These are phyloP conservation scores for Pythium coloratum DNA, from an alignment of 352 stramenopile genomes.

Conservation along the genomic window DNA sequence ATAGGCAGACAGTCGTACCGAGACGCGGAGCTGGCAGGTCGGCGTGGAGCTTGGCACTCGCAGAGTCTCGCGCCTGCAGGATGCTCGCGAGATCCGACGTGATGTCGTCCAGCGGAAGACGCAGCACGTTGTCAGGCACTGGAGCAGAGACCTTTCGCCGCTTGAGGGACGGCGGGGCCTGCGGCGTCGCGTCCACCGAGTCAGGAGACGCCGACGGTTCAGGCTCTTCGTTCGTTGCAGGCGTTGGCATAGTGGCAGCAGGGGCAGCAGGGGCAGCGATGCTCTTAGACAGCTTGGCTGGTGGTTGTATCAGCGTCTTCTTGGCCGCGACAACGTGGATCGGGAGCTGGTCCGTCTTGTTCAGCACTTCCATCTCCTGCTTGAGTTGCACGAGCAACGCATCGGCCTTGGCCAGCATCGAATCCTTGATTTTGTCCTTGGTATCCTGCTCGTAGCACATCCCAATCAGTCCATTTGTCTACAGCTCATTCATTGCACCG, in stretches of 20 bases:
- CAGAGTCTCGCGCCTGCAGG: conserved; percentile 36
- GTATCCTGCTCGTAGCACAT: conserved; percentile 32
- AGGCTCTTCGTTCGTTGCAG: not conserved
- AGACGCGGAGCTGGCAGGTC: conserved; percentile 15
- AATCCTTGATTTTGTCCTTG: conserved; percentile 53
- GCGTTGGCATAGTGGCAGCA: not conserved
- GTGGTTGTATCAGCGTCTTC: conserved; percentile 14
- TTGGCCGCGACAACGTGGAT: conserved; percentile 21
- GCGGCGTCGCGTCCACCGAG: conserved; percentile 8
- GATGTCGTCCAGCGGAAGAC: conserved; percentile 57
- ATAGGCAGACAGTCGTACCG: conserved; percentile 25
- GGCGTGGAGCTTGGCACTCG: conserved; percentile 23
- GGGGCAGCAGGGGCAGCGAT: not conserved
- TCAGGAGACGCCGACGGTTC: conserved; percentile 7
- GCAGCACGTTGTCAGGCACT: conserved; percentile 42
- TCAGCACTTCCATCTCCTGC: conserved; percentile 46
- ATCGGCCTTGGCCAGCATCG: conserved; percentile 52
- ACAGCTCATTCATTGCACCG: too few relatives aligned
- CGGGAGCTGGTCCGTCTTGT: conserved; percentile 28
- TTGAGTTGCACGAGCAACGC: conserved; percentile 47
- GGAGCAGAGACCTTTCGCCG: conserved; percentile 43
- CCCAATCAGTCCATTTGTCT: not conserved
- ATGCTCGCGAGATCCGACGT: conserved; percentile 59
- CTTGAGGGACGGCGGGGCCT: conserved; percentile 29
- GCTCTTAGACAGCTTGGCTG: not conserved